phyloP scores from a whole-genome alignment of 129 eudicot genomes.

The Glebionis coronaria region DNA sequence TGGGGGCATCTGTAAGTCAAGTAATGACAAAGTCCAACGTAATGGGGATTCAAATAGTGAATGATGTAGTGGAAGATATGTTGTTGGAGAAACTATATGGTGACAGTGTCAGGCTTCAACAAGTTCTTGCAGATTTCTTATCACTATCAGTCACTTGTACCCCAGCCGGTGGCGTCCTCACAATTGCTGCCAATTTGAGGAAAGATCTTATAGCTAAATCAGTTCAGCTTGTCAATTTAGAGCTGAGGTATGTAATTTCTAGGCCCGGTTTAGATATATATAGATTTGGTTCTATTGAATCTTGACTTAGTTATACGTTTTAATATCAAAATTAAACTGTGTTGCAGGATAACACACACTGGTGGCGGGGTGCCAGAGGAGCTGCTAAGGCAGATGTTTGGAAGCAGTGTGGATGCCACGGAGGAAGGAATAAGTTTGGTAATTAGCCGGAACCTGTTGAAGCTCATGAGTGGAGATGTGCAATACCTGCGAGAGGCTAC shows the following conservation, averaged over 20 bases:
- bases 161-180: conserved; percentile 67
- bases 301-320: not conserved
- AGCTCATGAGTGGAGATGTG: conserved; percentile 95
- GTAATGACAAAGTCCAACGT: conserved; percentile 68
- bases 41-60: conserved; percentile 62
- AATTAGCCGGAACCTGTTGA: conserved; percentile 75
- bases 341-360: conserved; percentile 70
- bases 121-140: conserved; percentile 82
- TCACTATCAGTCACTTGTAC: conserved; percentile 57
- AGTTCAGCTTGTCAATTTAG: conserved; percentile 76
- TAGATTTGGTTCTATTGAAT: not conserved
- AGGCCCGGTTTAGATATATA: not conserved
- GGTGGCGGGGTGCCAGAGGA: conserved; percentile 89
- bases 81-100: conserved; percentile 65
- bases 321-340: not conserved
- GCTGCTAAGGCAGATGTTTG: conserved; percentile 74
- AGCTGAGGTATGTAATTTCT: conserved; percentile 57
- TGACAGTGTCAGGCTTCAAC: conserved; percentile 83
- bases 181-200: conserved; percentile 45
- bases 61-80: conserved; percentile 37
- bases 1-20: conserved; percentile 82
- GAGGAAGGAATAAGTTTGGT: conserved; percentile 85
- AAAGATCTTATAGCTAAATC: conserved; percentile 66
- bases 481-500: conserved; percentile 78
- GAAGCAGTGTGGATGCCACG: conserved; percentile 51